Evolutionary conservation across 2,329 filamentous ascomycete species (phyloP).

Genomic region (Apiospora arundinis): DNA sequence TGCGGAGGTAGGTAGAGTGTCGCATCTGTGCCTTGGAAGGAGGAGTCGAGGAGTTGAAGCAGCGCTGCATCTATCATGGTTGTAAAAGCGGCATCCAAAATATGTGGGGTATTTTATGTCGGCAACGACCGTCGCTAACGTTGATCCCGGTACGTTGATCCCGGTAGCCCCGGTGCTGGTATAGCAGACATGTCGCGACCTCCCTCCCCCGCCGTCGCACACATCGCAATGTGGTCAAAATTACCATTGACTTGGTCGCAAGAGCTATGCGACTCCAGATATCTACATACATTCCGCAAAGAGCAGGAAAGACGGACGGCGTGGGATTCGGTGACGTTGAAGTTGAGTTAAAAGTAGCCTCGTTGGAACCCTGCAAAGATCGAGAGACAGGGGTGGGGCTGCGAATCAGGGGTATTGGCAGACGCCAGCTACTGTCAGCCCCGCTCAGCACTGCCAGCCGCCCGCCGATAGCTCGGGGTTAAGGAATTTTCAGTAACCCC

Average conservation of each 20-base stretch:
- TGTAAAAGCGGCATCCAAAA: constrained; percentile 7
- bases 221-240: not conserved
- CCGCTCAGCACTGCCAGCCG: not conserved
- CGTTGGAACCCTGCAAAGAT: constrained; percentile 2
- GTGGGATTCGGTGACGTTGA: constrained; percentile 8
- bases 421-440: constrained; percentile 5
- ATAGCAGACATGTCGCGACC: not conserved
- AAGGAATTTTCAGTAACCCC: constrained; percentile 12
- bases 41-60: not conserved
- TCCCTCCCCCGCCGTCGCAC: not conserved
- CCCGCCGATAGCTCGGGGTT: not conserved
- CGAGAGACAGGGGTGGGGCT: not conserved
- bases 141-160: constrained; percentile 13
- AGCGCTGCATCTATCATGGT: not conserved
- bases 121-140: constrained; percentile 7
- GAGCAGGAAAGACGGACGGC: not conserved
- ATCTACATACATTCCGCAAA: not conserved
- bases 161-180: constrained; percentile 14
- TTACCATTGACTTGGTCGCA: not conserved
- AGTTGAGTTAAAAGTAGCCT: constrained; percentile 12
- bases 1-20: no score
- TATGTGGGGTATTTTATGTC: not conserved
- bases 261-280: constrained; percentile 1
- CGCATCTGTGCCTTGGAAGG: not conserved
- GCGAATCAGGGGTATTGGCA: constrained; percentile 10